Base-by-base conservation (phyloP, 495 filamentous ascomycete genomes). In the Podospora sp. region DNA sequence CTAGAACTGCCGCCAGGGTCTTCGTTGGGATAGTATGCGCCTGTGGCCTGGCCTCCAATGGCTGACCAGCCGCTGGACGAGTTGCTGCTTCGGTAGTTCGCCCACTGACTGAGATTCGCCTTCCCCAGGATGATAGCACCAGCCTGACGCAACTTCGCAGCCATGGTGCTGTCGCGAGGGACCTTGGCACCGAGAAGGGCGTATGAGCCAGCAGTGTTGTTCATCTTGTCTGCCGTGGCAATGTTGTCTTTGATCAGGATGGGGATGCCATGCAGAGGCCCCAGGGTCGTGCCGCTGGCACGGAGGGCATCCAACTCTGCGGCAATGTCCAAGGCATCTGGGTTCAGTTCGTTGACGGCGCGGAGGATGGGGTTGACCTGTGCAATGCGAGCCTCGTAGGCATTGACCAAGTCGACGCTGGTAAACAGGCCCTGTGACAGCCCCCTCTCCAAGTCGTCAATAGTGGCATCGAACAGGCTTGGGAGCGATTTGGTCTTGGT, bases 121-220 rank as follows among this genome's bases (percentile, higher is more conserved):
- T 84, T 80, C 25, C 82, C 82, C 6, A 88, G 74, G 25, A 88
- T 82, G 57, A 88, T 75, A 27, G 75, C 78, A 2, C 81, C 82
- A 12, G 79, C 79, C 16, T 79, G 71, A 52, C 85, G 77, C 21
- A 89, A 77, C 62, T 82, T 84, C 3, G 74, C 67, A 8, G 77
- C 82, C 1, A 87, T 69, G 21, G 76, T 79, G 22, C 82, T 76
- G 66, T 88, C 86, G 9, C 60, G 40, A 24, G 79, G 76, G 11
- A 84, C 76, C 53, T 74, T 79, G 20, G 84, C 75, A 25, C 85
- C 82, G n/a, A 59, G 25, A 1, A 66, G 40, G 0, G 57, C 64
- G 26, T 35, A 36, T 0, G 64, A 66, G 24, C 64, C 57, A 1
- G 55, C 46, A 3, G 40, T 66, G 16, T 22, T 66, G 40, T 57